A percentile compares a stretch with the other conserved stretches of the same genome.
phyloP scores from a whole-genome alignment of 2,329 filamentous ascomycete genomes.

The Trichoderma sp. region DNA sequence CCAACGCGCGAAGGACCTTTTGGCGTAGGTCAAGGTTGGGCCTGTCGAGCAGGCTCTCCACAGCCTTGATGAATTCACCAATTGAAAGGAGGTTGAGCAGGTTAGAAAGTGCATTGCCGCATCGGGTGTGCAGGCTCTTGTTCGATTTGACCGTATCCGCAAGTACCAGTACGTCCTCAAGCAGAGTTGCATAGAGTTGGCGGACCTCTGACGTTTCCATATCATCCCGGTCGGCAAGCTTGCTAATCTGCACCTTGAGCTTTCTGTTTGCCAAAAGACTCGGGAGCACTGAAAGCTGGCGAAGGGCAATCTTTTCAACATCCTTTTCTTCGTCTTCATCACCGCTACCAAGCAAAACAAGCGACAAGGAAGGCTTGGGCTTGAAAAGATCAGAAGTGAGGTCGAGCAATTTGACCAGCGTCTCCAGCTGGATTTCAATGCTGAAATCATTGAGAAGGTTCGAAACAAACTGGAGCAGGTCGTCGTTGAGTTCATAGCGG shows the following conservation, averaged over 20 bases:
- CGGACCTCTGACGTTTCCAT: slow-evolving; percentile 68
- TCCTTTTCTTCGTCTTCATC: slow-evolving; percentile 52
- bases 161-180: slow-evolving; percentile 66
- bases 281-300: slow-evolving; percentile 59
- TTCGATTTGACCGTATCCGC: slow-evolving; percentile 63
- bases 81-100: slow-evolving; percentile 85
- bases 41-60: slow-evolving; percentile 77
- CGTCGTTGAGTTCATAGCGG: slow-evolving; percentile 76
- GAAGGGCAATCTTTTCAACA: slow-evolving; percentile 52
- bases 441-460: slow-evolving; percentile 73
- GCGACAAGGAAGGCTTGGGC: slow-evolving; percentile 72
- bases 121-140: slow-evolving; percentile 57
- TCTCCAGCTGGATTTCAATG: slow-evolving; percentile 74
- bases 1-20: slow-evolving; percentile 78
- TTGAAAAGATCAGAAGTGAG: slow-evolving; percentile 75
- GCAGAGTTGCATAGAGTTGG: slow-evolving; percentile 66
- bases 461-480: slow-evolving; percentile 71
- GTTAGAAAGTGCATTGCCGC: slow-evolving; percentile 72
- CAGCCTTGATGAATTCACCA: slow-evolving; percentile 83
- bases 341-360: slow-evolving; percentile 64
- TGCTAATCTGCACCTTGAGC: slow-evolving; percentile 56
- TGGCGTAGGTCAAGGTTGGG: slow-evolving; percentile 74
- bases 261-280: slow-evolving; percentile 59
- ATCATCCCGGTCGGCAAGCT: slow-evolving; percentile 61
- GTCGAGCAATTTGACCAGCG: slow-evolving; percentile 74